Evolutionary conservation across 2,329 filamentous ascomycete genomes (phyloP).

Genomic region (Cordyceps militaris): DNA sequence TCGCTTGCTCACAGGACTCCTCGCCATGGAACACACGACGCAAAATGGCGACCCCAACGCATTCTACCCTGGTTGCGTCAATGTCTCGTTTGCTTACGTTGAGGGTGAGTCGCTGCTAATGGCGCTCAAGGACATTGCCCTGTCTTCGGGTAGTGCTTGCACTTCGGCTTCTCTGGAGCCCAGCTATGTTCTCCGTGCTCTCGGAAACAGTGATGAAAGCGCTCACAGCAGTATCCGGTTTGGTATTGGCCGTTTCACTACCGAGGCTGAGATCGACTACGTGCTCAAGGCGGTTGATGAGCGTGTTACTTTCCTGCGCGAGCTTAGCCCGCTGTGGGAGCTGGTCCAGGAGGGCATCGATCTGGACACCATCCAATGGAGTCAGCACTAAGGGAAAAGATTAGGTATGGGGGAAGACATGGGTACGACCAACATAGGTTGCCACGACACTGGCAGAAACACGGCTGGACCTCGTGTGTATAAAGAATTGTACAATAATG

Average conservation of each 20-base stretch:
- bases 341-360: slow-evolving; percentile 95
- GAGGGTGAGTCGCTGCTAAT: slow-evolving; percentile 97
- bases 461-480: slow-evolving; percentile 21
- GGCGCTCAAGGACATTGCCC: slow-evolving; percentile 95
- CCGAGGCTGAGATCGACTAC: slow-evolving; percentile 92
- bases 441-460: slow-evolving; percentile 14
- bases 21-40: slow-evolving; percentile 83
- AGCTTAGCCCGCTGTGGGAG: slow-evolving; percentile 95
- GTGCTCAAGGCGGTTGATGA: slow-evolving; percentile 90
- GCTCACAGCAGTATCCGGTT: slow-evolving; percentile 98
- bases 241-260: slow-evolving; percentile 94
- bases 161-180: slow-evolving; percentile 95
- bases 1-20: slow-evolving; percentile 71
- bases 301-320: slow-evolving; percentile 84
- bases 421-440: slow-evolving; percentile 7
- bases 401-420: background rate
- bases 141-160: slow-evolving; percentile 94
- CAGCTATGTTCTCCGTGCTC: slow-evolving; percentile 87
- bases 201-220: slow-evolving; percentile 94
- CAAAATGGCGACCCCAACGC: slow-evolving; percentile 78
- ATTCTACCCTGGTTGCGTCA: slow-evolving; percentile 95
- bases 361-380: slow-evolving; percentile 95
- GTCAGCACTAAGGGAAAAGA: slow-evolving; percentile 65
- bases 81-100: slow-evolving; percentile 96
- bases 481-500: slow-evolving; percentile 24